phyloP scores from a whole-genome alignment of 1,284 basidiomycete genomes.

The Phaffia rhodozyma region DNA sequence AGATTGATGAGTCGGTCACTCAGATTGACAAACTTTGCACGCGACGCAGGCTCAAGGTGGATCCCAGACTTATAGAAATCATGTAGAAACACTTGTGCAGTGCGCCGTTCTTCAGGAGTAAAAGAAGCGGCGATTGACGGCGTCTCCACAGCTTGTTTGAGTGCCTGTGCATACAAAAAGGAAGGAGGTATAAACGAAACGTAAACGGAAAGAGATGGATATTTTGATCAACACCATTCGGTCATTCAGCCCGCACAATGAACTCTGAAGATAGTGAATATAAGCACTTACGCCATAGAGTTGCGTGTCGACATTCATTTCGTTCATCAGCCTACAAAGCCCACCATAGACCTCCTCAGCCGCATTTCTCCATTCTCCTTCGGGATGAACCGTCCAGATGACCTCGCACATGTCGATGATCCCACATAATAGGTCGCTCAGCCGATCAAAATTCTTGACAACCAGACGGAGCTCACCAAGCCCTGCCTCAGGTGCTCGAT shows the following conservation, averaged over 20 bases:
- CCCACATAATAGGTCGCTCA: constrained; percentile 88
- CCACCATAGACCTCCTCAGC: constrained; percentile 82
- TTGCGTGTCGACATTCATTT: constrained; percentile 87
- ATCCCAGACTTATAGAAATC: constrained; percentile 98
- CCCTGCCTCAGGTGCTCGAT: constrained; percentile 29
- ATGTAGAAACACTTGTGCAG: constrained; percentile 83
- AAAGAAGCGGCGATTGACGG: constrained; percentile 27
- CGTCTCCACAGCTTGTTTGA: constrained; percentile 25
- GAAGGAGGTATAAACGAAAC: not conserved
- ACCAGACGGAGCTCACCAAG: constrained; percentile 58
- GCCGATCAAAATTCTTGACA: constrained; percentile 85
- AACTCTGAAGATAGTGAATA: not conserved
- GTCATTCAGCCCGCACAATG: not conserved
- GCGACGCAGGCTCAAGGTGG: constrained; percentile 55
- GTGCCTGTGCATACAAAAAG: constrained; percentile 23
- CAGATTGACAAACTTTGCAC: constrained; percentile 72
- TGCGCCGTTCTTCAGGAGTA: constrained; percentile 43
- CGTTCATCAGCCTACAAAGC: constrained; percentile 94
- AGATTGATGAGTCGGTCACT: constrained; percentile 87
- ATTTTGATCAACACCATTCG: not conserved
- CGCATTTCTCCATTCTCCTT: constrained; percentile 64
- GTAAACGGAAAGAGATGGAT: not conserved
- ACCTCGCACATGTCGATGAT: constrained; percentile 95
- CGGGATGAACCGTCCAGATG: constrained; percentile 84
- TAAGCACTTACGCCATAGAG: constrained; percentile 59